Evolutionary conservation across 306 rosid genomes (phyloP).

Genomic region (Rubus idaeus): DNA sequence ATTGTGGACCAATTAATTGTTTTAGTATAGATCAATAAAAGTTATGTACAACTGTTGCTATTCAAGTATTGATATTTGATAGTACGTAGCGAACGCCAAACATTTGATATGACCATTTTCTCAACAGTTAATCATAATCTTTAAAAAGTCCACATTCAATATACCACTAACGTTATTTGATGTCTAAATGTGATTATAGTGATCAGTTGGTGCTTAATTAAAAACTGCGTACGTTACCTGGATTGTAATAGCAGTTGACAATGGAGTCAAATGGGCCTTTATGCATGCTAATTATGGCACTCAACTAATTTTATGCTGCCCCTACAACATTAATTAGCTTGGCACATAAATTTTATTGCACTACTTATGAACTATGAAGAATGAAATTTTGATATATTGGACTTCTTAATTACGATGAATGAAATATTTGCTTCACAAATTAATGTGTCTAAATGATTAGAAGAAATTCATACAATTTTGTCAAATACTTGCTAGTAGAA

Average conservation of each 20-base stretch:
- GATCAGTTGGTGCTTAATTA: no score
- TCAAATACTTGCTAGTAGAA: no score
- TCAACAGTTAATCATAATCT: no score
- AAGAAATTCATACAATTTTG: background rate
- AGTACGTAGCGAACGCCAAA: no score
- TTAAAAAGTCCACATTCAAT: no score
- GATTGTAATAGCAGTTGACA: background rate
- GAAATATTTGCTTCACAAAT: background rate
- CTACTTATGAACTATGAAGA: background rate
- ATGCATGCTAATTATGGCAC: background rate
- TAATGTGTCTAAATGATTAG: background rate
- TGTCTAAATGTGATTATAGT: no score
- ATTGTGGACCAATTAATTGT: no score
- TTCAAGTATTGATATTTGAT: no score
- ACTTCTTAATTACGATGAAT: background rate
- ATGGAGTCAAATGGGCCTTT: constrained; percentile 6
- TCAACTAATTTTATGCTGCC: background rate
- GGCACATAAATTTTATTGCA: background rate
- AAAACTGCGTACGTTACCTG: background rate
- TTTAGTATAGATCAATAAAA: no score
- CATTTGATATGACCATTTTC: no score
- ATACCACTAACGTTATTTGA: no score
- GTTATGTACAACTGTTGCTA: no score
- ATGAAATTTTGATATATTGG: background rate
- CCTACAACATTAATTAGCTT: background rate